phyloP scores from a whole-genome alignment of 352 stramenopile genomes.

The Globisporangium paroecandrum region DNA sequence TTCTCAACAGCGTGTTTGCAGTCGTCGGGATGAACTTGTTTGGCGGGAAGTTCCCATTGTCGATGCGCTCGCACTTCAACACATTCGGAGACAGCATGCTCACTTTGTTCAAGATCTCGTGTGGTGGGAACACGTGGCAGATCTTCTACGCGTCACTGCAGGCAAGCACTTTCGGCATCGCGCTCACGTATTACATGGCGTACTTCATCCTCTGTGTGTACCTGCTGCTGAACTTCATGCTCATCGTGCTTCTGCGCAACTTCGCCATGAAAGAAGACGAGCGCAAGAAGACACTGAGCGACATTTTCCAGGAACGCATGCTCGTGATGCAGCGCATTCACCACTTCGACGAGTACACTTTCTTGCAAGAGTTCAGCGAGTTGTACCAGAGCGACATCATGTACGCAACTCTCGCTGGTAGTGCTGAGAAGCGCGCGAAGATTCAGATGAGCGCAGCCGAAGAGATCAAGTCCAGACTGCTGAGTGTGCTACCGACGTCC shows the following conservation, averaged over 20 bases:
- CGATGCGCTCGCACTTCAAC: constrained; percentile 77
- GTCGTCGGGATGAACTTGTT: constrained; percentile 84
- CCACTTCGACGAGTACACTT: constrained; percentile 73
- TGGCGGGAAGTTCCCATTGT: constrained; percentile 61
- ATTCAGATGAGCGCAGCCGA: constrained; percentile 54
- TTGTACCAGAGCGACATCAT: constrained; percentile 72
- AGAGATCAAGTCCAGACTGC: constrained; percentile 54
- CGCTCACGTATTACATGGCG: constrained; percentile 64
- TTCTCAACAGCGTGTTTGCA: constrained; percentile 79
- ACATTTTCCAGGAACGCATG: constrained; percentile 77
- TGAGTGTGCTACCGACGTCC: constrained; percentile 57
- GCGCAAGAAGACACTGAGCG: constrained; percentile 60
- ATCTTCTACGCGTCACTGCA: constrained; percentile 75
- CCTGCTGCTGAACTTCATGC: constrained; percentile 81
- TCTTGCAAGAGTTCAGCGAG: constrained; percentile 74
- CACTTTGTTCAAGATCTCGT: constrained; percentile 84
- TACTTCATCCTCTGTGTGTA: constrained; percentile 74
- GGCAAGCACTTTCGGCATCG: constrained; percentile 48
- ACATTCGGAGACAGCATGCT: constrained; percentile 83
- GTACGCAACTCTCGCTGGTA: constrained; percentile 70
- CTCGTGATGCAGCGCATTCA: constrained; percentile 75
- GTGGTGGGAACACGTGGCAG: constrained; percentile 75
- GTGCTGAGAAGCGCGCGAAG: constrained; percentile 50
- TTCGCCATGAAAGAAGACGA: constrained; percentile 87
- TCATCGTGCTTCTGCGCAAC: constrained; percentile 78